Percentiles rank a stretch among this genome's conserved stretches.
phyloP scores from a whole-genome alignment of 768 basidiomycete genomes.

The Leccinum longicurvipes region DNA sequence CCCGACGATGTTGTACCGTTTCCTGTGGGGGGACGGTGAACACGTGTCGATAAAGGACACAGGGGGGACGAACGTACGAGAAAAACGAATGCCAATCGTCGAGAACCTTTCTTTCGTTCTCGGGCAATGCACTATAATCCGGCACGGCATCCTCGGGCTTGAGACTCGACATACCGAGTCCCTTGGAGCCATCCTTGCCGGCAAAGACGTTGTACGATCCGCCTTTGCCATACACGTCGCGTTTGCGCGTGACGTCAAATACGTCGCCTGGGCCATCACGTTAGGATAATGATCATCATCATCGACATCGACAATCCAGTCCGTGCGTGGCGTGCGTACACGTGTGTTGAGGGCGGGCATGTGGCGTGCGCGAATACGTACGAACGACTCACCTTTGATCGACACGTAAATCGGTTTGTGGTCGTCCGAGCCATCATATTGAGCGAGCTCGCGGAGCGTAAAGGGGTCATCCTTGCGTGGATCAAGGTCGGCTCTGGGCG shows the following conservation, averaged over 20 bases:
- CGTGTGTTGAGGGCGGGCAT: not conserved
- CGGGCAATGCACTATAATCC: slow-evolving; percentile 76
- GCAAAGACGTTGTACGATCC: slow-evolving; percentile 82
- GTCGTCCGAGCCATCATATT: slow-evolving; percentile 66
- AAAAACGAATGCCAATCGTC: slow-evolving; percentile 92
- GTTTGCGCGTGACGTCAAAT: slow-evolving; percentile 85
- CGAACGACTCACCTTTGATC: slow-evolving; percentile 73
- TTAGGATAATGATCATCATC: not conserved
- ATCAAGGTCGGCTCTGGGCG: slow-evolving; percentile 54
- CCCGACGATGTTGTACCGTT: slow-evolving; percentile 88
- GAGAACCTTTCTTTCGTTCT: slow-evolving; percentile 72
- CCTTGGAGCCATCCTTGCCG: slow-evolving; percentile 89
- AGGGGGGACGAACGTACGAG: slow-evolving; percentile 47
- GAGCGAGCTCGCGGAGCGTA: slow-evolving; percentile 62
- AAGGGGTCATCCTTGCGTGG: slow-evolving; percentile 79
- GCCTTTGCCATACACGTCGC: slow-evolving; percentile 86
- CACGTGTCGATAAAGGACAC: not conserved
- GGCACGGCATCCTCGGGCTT: slow-evolving; percentile 82
- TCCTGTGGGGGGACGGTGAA: slow-evolving; percentile 37
- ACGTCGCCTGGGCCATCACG: slow-evolving; percentile 52
- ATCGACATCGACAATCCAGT: not conserved
- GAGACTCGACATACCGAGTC: slow-evolving; percentile 85
- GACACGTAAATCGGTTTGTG: slow-evolving; percentile 82
- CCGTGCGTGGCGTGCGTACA: not conserved
- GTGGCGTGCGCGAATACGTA: slow-evolving; percentile 18